A percentile compares a stretch with the other conserved stretches of the same genome.
Evolutionary conservation across 2,329 filamentous ascomycete genomes (phyloP).

Genomic region (Fusarium nanum): DNA sequence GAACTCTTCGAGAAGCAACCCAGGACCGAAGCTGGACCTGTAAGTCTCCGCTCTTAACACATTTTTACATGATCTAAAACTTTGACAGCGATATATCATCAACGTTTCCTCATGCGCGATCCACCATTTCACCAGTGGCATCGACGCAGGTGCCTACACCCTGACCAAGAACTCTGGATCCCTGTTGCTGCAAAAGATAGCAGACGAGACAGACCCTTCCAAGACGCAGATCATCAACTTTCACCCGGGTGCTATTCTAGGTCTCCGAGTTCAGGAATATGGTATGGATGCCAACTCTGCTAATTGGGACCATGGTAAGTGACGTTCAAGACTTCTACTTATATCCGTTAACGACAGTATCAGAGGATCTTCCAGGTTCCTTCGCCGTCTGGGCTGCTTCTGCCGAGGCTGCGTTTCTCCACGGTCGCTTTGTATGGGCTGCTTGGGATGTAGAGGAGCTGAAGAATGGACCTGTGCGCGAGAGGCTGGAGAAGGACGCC

Average conservation of each 20-base stretch:
- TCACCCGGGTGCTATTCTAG: not conserved
- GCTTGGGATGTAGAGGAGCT: not conserved
- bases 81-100: not conserved
- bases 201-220: not conserved
- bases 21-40: fast-evolving
- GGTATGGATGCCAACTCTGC: not conserved
- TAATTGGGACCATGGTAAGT: not conserved
- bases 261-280: fast-evolving
- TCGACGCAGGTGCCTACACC: not conserved
- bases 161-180: not conserved
- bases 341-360: fast-evolving
- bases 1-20: too few species aligned
- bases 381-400: not conserved
- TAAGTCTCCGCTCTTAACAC: too few species aligned
- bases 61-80: too few species aligned
- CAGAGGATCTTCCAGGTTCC: not conserved
- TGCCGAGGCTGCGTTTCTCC: not conserved
- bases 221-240: not conserved
- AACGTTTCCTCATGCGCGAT: not conserved
- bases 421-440: constrained; percentile 1
- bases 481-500: not conserved
- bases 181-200: not conserved
- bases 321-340: fast-evolving
- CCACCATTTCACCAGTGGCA: too few species aligned
- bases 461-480: not conserved